Percentiles rank a stretch among this genome's conserved stretches.
phyloP scores from a whole-genome alignment of 2,329 filamentous ascomycete genomes.

The Alternaria burnsii region DNA sequence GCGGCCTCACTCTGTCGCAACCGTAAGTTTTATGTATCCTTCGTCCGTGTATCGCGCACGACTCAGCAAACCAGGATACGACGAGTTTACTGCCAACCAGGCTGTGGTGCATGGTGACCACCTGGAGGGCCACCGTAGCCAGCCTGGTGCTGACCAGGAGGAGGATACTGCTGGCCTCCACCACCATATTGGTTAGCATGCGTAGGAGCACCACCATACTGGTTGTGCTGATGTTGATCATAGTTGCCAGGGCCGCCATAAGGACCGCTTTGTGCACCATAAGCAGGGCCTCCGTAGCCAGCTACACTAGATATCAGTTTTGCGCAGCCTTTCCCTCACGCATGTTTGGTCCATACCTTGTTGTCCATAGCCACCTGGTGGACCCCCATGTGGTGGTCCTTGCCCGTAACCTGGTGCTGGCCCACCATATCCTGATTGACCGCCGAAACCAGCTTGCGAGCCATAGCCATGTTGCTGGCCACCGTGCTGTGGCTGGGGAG shows the following conservation, averaged over 20 bases:
- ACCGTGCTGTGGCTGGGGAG: slow-evolving; percentile 16
- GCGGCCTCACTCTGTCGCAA: neutral
- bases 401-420: slow-evolving; percentile 13
- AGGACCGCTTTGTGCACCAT: slow-evolving; percentile 26
- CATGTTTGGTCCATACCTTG: slow-evolving; percentile 23
- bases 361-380: slow-evolving; percentile 34
- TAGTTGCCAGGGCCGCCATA: slow-evolving; percentile 43
- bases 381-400: slow-evolving; percentile 14
- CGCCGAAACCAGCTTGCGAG: slow-evolving; percentile 35
- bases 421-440: slow-evolving; percentile 31
- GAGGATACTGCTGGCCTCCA: slow-evolving; percentile 28
- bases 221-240: slow-evolving; percentile 45
- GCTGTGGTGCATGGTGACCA: slow-evolving; percentile 28
- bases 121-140: slow-evolving; percentile 20
- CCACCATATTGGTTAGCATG: slow-evolving; percentile 22
- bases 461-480: slow-evolving; percentile 26
- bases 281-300: slow-evolving; percentile 45
- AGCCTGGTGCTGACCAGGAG: slow-evolving; percentile 18
- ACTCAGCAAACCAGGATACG: neutral
- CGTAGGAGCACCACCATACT: slow-evolving; percentile 27
- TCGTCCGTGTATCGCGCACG: neutral
- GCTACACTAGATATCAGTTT: slow-evolving; percentile 24
- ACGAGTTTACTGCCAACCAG: slow-evolving; percentile 33
- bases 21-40: neutral
- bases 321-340: neutral